A percentile compares a stretch with the other conserved stretches of the same genome.
Evolutionary conservation across 1,284 basidiomycete genomes (phyloP).

Genomic region (Puccinia horiana): DNA sequence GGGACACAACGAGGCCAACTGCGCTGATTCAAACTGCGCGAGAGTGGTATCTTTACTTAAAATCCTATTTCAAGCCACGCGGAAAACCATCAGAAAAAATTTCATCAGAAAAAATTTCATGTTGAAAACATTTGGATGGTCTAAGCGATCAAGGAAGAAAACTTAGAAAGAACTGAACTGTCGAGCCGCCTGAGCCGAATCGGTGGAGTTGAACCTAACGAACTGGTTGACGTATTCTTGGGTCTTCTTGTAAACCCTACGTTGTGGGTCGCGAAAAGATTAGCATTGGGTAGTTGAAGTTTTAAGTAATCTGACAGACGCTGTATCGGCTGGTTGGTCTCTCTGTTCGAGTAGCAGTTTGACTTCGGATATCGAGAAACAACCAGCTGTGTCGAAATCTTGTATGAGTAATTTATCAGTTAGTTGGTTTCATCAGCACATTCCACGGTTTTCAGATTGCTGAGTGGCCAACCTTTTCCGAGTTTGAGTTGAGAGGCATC

Average conservation of each 20-base stretch:
- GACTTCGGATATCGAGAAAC: constrained; percentile 85
- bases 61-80: constrained; percentile 62
- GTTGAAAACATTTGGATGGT: no score
- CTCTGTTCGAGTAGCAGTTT: constrained; percentile 79
- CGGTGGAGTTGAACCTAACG: constrained; percentile 81
- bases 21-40: constrained; percentile 86
- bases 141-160: no score
- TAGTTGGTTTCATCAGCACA: background rate
- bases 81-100: background rate
- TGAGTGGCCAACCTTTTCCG: constrained; percentile 29
- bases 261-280: constrained; percentile 60
- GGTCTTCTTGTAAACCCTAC: constrained; percentile 79
- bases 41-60: constrained; percentile 72
- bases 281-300: background rate
- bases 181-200: constrained; percentile 81
- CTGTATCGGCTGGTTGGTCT: constrained; percentile 69
- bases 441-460: background rate
- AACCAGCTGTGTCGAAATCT: constrained; percentile 90
- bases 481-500: constrained; percentile 45
- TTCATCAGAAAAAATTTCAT: constrained; percentile 43
- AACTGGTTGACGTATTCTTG: constrained; percentile 87
- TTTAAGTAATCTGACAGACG: constrained; percentile 63
- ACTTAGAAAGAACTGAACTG: constrained; percentile 65
- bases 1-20: constrained; percentile 85
- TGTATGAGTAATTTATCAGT: background rate